Base-by-base conservation (phyloP, 2,329 filamentous ascomycete species). In the Bipolaris cookei region DNA sequence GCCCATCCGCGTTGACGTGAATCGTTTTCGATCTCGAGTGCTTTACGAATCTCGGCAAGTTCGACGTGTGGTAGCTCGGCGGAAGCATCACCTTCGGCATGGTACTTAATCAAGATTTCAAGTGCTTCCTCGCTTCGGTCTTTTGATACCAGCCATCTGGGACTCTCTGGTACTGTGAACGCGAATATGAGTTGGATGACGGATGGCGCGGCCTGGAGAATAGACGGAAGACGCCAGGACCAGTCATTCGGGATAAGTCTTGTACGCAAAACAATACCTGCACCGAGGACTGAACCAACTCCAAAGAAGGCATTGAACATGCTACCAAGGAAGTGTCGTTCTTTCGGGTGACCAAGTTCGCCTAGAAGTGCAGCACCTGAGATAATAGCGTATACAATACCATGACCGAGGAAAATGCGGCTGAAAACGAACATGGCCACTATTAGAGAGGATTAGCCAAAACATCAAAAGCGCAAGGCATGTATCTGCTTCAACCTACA, bases 281-380 rank as follows among this genome's bases (percentile, higher is more conserved):
- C 84, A 7, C 87, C 86, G 23, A 87, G 58, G 11, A 82, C 71
- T 6, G 77, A 76, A 13, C 85, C 86, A 46, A 87, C 72, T 65
- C 88, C 88, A 83, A 86, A 90, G 55, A 89, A 78, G 59, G 85
- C 88, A 72, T 90, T 89, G 76, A 89, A 89, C 61, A 89, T 82
- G n/a, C 86, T 81, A 0, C 86, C 89, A 16, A 89, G 79, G 8
- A 84, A 84, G 4, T 83, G 86, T 61, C 87, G 86, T 71, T 90
- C 87, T 69, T 89, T 87, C 4, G 87, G 87, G 66, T 90, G 87
- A 67, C 84, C 85, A 48, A 90, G 83, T 77, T 90, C 88, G 4
- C 85, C 86, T 2, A 89, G 80, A 7, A 89, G 80, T 50, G 89
- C 80, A 1, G 87, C 86, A 6, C 86, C 87, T 3, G 82, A 81